A percentile compares a stretch with the other conserved stretches of the same genome.
Evolutionary conservation across 371 early-diverging fungal genomes (phyloP).

Genomic region (Paraphysoderma sedebokerense): DNA sequence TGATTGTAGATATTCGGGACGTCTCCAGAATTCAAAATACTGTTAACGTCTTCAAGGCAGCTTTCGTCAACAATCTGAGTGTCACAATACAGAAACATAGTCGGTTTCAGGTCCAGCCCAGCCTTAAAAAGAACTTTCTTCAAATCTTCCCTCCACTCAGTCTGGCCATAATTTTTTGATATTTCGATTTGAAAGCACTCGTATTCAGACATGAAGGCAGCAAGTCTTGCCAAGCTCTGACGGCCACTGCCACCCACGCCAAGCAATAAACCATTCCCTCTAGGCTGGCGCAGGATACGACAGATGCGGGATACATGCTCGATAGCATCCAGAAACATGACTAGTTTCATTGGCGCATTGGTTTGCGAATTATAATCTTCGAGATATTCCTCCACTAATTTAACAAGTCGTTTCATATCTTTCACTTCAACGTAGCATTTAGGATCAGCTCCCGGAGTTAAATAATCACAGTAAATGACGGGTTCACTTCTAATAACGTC

Average conservation of each 20-base stretch:
- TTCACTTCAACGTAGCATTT: conserved; percentile 27
- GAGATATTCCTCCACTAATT: conserved; percentile 32
- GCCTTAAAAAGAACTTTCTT: conserved; percentile 23
- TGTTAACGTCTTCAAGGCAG: conserved; percentile 37
- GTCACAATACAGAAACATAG: conserved; percentile 32
- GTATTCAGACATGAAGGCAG: conserved; percentile 37
- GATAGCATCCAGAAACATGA: conserved; percentile 39
- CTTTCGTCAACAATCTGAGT: conserved; percentile 33
- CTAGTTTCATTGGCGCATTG: conserved; percentile 31
- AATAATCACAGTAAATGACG: conserved; percentile 15
- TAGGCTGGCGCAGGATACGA: conserved; percentile 32
- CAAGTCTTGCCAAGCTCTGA: conserved; percentile 27
- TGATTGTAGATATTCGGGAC: conserved; percentile 36
- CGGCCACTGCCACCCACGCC: conserved; percentile 42
- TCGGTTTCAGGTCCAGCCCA: conserved; percentile 30
- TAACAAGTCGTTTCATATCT: conserved; percentile 27
- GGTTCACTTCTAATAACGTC: conserved; percentile 25
- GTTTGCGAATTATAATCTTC: conserved; percentile 36
- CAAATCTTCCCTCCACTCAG: conserved; percentile 38
- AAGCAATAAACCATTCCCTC: conserved; percentile 31
- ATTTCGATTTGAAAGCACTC: conserved; percentile 36
- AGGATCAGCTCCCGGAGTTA: conserved; percentile 31
- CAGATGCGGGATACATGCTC: conserved; percentile 36
- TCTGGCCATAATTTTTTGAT: conserved; percentile 35
- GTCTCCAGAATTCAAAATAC: conserved; percentile 36